Conservation (phyloP, 441 rosid species). For the Aleurites moluccanus region DNA sequence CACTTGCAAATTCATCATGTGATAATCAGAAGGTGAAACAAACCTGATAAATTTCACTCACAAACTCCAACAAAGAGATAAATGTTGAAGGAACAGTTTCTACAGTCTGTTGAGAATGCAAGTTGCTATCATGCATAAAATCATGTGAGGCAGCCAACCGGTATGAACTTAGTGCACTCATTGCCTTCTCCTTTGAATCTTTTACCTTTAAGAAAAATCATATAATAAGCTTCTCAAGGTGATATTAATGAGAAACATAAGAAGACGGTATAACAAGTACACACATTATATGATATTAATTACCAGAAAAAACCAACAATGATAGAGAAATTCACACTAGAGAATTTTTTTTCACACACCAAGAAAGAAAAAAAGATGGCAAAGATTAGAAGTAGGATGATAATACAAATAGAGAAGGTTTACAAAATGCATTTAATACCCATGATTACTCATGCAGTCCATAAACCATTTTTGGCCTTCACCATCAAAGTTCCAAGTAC, state of each 20-base stretch:
- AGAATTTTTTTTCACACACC: too few species aligned
- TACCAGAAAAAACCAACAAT: neutral
- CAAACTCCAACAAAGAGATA: conserved; percentile 88
- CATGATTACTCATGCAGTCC: neutral
- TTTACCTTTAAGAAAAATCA: conserved; percentile 62
- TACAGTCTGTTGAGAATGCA: conserved; percentile 53
- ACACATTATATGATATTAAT: neutral
- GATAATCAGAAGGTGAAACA: conserved; percentile 21
- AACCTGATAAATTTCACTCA: conserved; percentile 94
- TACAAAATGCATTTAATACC: neutral
- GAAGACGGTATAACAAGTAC: neutral
- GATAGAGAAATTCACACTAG: neutral
- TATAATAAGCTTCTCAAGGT: conserved; percentile 29
- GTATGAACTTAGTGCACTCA: conserved; percentile 66
- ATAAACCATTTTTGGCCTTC: neutral
- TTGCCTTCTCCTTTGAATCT: conserved; percentile 91
- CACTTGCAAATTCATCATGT: neutral
- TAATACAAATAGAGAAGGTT: neutral
- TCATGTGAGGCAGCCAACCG: conserved; percentile 48
- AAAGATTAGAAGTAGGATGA: neutral
- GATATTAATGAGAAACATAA: neutral
- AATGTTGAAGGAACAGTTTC: conserved; percentile 55
- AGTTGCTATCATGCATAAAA: conserved; percentile 50
- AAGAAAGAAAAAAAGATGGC: neutral
- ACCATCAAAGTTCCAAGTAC: neutral